Base-by-base conservation (phyloP, 495 filamentous ascomycete species). In the Melanomma pulvis-pyrius region DNA sequence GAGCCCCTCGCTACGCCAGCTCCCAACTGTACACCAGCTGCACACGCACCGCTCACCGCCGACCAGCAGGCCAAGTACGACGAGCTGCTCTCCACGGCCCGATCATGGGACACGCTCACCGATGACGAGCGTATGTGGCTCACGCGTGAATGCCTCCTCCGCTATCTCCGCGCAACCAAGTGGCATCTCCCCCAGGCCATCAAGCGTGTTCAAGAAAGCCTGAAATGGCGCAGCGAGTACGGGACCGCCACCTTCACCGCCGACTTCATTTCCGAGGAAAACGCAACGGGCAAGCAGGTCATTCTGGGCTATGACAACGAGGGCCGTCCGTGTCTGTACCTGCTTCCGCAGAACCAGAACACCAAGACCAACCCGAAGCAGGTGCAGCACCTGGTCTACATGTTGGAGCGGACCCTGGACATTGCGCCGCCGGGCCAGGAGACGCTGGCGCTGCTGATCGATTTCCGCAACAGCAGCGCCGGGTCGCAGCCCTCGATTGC, bases 281-380 rank as follows among this genome's bases (percentile, higher is more conserved):
- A 97, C 76, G 92, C 91, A 78, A 98, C 94, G 2, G 94, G 94
- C 17, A 98, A 98, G 79, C 93, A 97, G 75, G 81, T 96, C 56
- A 80, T 94, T 25, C 73, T 94, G 25, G 94, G 94, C 21, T 98
- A 87, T 74, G 94, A 98, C 78, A 90, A 88, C 67, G 80, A 90
- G 51, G 86, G 82, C 29, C 84, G 94, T 46, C 90, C 92, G 0
- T 97, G 93, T 78, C 86, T 93, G 41, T 96, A 96, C 76, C 83
- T 98, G 30, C 86, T 89, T 65, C 94, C 94, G 5, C 89, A 86
- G 25, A 88, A 88, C 51, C 94, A 98, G 76, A 98, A 98, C 77
- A 98, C 94, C 2, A 84, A 92, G 69, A 85, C 85, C 76, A 89
- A 87, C 61, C 89, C 92, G n/a, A 86, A 91, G 72, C 94, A 98